phyloP scores from a whole-genome alignment of 2,329 filamentous ascomycete genomes.

The Calonectria honghensis region DNA sequence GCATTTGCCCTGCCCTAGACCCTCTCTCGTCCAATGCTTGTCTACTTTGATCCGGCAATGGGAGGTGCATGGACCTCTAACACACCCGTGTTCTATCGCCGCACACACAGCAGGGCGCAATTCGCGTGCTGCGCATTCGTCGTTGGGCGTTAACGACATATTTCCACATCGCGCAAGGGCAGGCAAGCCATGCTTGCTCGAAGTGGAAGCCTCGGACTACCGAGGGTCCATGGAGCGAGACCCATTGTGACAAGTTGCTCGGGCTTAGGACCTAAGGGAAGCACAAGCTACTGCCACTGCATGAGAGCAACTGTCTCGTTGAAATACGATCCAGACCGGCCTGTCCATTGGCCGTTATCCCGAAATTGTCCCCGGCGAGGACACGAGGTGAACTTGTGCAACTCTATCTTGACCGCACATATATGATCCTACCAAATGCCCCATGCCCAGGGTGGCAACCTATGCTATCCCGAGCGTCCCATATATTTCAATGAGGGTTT shows the following conservation, averaged over 20 bases:
- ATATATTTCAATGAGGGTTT: slow-evolving; percentile 2
- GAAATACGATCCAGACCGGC: not conserved
- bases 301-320: not conserved
- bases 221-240: not conserved
- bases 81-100: slow-evolving; percentile 32
- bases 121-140: slow-evolving; percentile 5
- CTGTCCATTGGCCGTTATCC: too few relatives aligned
- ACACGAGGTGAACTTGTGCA: slow-evolving; percentile 20
- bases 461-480: not conserved
- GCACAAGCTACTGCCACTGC: not conserved
- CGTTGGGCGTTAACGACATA: slow-evolving; percentile 29
- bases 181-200: slow-evolving; percentile 17
- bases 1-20: slow-evolving; percentile 25
- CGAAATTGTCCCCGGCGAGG: slow-evolving; percentile 1
- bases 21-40: slow-evolving; percentile 25
- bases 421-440: slow-evolving; percentile 1
- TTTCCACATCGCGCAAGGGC: slow-evolving; percentile 15
- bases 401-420: slow-evolving; percentile 19
- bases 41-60: slow-evolving; percentile 31
- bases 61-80: slow-evolving; percentile 38
- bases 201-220: not conserved
- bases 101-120: slow-evolving; percentile 20
- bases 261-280: not conserved
- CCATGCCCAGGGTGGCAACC: not conserved
- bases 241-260: not conserved